These are phyloP conservation scores for Schizochytrium sp. DNA, from an alignment of 108 stramenopile species.

Conservation along the genomic window DNA sequence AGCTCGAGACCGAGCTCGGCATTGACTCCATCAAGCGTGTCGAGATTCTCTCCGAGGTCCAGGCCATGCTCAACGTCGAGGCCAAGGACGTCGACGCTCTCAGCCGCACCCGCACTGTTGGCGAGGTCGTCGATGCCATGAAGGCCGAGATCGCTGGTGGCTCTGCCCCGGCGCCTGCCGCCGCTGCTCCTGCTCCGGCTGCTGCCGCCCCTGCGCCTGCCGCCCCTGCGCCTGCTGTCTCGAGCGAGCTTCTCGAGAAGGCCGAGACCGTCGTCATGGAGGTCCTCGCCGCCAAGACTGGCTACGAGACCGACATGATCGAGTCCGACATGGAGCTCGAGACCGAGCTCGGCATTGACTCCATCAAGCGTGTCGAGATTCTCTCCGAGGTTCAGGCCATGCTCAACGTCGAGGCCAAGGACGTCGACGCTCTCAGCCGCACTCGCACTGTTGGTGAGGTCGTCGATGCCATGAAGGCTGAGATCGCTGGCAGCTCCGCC, in stretches of 20 bases:
- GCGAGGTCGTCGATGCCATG: too few relatives aligned
- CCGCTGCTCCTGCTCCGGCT: too few relatives aligned
- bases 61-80: too few relatives aligned
- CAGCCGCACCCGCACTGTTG: too few relatives aligned
- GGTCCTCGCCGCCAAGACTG: background rate
- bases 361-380: background rate
- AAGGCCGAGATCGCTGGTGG: too few relatives aligned
- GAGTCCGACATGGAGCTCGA: constrained; percentile 2
- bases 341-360: background rate
- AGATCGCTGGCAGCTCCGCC: background rate
- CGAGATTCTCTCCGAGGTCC: too few relatives aligned
- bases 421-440: background rate
- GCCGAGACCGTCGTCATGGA: background rate
- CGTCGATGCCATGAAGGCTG: background rate
- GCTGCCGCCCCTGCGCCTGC: too few relatives aligned
- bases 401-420: background rate
- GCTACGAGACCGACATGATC: background rate
- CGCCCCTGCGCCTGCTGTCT: background rate
- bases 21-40: too few relatives aligned
- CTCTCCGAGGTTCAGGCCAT: background rate
- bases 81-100: too few relatives aligned
- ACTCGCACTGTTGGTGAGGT: background rate
- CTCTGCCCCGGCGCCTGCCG: too few relatives aligned
- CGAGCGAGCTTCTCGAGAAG: background rate
- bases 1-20: too few relatives aligned